Percentiles rank a stretch among this genome's conserved stretches.
Conservation (phyloP, 345 rosid genomes). For the Lumnitzera racemosa region DNA sequence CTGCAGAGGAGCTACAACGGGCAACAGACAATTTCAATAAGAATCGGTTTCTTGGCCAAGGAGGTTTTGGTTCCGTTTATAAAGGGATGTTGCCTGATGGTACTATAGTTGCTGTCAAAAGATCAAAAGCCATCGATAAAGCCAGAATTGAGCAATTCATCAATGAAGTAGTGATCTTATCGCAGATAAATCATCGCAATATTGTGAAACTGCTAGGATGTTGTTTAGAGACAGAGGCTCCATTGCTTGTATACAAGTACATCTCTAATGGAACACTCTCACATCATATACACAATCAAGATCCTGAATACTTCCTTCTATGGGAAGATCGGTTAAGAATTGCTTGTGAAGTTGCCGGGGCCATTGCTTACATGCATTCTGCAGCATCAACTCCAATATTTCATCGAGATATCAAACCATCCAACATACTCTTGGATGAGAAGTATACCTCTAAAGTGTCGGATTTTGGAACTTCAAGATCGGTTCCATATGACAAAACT, state of each 20-base stretch:
- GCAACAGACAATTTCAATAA: constrained; percentile 22
- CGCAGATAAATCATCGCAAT: constrained; percentile 24
- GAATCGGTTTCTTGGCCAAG: constrained; percentile 17
- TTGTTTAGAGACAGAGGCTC: constrained; percentile 21
- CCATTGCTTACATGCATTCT: constrained; percentile 21
- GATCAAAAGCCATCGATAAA: constrained; percentile 10
- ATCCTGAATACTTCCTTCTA: constrained; percentile 2
- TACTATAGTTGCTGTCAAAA: constrained; percentile 22
- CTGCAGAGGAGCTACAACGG: constrained; percentile 10
- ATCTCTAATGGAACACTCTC: constrained; percentile 22
- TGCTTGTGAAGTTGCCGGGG: constrained; percentile 26
- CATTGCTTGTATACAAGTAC: constrained; percentile 16
- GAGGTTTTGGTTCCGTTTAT: constrained; percentile 21
- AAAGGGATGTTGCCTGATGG: constrained; percentile 18
- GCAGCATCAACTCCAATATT: constrained; percentile 22
- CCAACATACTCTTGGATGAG: constrained; percentile 24
- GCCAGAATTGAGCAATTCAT: constrained; percentile 17
- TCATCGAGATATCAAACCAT: constrained; percentile 27
- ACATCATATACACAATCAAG: constrained; percentile 8
- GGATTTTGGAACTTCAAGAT: constrained; percentile 14
- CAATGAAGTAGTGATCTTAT: constrained; percentile 20
- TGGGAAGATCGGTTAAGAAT: constrained; percentile 21
- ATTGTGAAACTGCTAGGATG: constrained; percentile 19
- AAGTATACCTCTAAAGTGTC: constrained; percentile 10
- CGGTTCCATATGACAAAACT: constrained; percentile 12